Base-by-base conservation (phyloP, 2,329 filamentous ascomycete species). In the Colletotrichum sp. region DNA sequence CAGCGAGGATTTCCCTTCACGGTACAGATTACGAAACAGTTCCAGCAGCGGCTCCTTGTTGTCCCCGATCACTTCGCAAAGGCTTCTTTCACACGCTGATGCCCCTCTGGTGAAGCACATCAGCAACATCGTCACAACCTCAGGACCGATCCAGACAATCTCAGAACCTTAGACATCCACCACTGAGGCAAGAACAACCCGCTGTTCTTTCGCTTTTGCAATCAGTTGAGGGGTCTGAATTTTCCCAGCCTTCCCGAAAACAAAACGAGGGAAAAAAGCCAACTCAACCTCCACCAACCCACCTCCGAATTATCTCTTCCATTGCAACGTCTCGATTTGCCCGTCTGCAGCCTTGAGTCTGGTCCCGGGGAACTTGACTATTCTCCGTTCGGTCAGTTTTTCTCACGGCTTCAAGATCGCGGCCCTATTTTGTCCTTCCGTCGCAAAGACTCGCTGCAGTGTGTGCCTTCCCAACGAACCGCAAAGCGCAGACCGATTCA, bases 1-100 rank as follows among this genome's bases (percentile, higher is more conserved):
- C 72, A 75, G 72, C 72, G 72, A 72, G 32, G 63, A 72, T 39
- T 21, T 52, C 32, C 55, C 69, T n/a, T 26, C 34, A 72, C 52
- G 28, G 49, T 32, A 63, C 63, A 55, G 32, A 70, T 60, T 60
- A 68, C 32, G 49, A 60, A 68, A 39, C 67, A 70, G 26, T 63
- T 26, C 55, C 55, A 62, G 28, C 34, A 66, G 63, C 63, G 63
- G 63, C 63, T 66, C 36, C 63, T 66, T 66, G 63, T 49, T 66
- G 63, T 66, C 34, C 39, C 18, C 6, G 15, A 24, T 26, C 30
- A n/a, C 26, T 55, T 36, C 26, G 36, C 24, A 44, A 49, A 57
- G 18, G 32, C 18, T 34, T 49, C 65, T 57, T 36, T 49, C 18
- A 12, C 63, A 16, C 30, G 21, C 66, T 60, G 5, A 36, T 55